Evolutionary conservation across 2,329 filamentous ascomycete species (phyloP).

Genomic region (Aspergillus nomiae): DNA sequence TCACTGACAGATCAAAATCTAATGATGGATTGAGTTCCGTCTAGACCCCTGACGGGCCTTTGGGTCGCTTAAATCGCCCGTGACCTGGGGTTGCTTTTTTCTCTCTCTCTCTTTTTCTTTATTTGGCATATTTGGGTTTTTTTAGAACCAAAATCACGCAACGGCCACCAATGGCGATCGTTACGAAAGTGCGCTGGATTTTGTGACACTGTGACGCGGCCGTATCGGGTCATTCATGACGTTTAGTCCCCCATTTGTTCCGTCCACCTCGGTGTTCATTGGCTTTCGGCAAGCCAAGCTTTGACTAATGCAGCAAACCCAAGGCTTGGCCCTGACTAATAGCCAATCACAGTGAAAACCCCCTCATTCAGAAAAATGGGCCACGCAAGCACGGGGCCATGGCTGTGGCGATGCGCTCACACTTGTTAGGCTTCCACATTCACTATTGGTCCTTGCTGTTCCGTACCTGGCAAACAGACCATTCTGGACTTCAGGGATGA

Average conservation of each 20-base stretch:
- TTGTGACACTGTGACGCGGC: slow-evolving; percentile 19
- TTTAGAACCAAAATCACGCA: slow-evolving; percentile 16
- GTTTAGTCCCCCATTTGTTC: not conserved
- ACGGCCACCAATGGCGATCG: slow-evolving; percentile 13
- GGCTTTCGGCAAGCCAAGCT: slow-evolving; percentile 19
- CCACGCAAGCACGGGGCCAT: slow-evolving; percentile 20
- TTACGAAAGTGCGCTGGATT: not conserved
- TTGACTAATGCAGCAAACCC: slow-evolving; percentile 20
- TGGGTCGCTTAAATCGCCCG: slow-evolving; percentile 1
- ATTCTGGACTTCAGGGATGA: not conserved
- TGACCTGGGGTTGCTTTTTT: not conserved
- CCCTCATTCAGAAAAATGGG: slow-evolving; percentile 2
- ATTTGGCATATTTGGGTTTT: not conserved
- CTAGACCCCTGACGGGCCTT: not conserved
- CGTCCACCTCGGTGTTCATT: not conserved
- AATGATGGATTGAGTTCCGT: not conserved
- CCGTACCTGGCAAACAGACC: slow-evolving; percentile 3
- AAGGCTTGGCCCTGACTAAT: slow-evolving; percentile 13
- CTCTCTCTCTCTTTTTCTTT: not conserved
- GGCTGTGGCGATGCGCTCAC: slow-evolving; percentile 4
- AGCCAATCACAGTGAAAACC: slow-evolving; percentile 5
- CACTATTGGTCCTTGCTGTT: slow-evolving; percentile 2
- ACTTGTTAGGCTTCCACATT: slow-evolving; percentile 10
- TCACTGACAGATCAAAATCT: not conserved
- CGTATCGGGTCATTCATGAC: slow-evolving; percentile 12